phyloP scores from a whole-genome alignment of 768 basidiomycete species.

The Tylopilus felleus region DNA sequence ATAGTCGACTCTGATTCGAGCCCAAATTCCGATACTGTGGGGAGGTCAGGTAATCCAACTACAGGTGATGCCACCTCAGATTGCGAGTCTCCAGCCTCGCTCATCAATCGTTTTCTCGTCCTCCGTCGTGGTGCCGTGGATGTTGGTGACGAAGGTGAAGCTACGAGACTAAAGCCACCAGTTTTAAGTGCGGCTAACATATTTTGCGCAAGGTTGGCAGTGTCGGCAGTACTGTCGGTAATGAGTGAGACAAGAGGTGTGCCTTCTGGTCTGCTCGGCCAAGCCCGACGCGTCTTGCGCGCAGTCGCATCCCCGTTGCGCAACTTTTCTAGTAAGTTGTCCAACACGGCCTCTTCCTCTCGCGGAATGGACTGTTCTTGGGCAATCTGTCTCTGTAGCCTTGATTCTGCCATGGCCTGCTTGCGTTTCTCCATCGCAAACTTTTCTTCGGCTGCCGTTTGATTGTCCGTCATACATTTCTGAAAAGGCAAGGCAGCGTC shows the following conservation, averaged over 20 bases:
- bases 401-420: conserved; percentile 62
- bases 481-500: conserved; percentile 29
- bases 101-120: conserved; percentile 32
- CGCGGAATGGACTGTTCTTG: conserved; percentile 42
- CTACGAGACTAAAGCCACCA: conserved; percentile 52
- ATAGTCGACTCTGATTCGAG: conserved; percentile 23
- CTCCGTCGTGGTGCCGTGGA: conserved; percentile 30
- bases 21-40: conserved; percentile 27
- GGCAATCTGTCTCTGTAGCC: conserved; percentile 50
- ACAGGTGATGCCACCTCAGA: conserved; percentile 25
- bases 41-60: conserved; percentile 24
- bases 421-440: conserved; percentile 65
- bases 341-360: conserved; percentile 62
- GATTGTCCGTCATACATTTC: conserved; percentile 89
- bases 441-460: conserved; percentile 68
- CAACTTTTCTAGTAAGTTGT: conserved; percentile 68
- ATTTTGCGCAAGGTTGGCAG: conserved; percentile 60
- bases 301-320: conserved; percentile 64
- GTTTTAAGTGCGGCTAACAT: conserved; percentile 75
- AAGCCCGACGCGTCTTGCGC: conserved; percentile 51
- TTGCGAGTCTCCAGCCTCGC: conserved; percentile 33
- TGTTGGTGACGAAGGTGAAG: conserved; percentile 49
- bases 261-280: conserved; percentile 37
- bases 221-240: conserved; percentile 31
- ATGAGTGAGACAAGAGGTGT: conserved; percentile 21